Evolutionary conservation across 2,329 filamentous ascomycete genomes (phyloP).

Genomic region (Aspergillus pseudoglaucus): DNA sequence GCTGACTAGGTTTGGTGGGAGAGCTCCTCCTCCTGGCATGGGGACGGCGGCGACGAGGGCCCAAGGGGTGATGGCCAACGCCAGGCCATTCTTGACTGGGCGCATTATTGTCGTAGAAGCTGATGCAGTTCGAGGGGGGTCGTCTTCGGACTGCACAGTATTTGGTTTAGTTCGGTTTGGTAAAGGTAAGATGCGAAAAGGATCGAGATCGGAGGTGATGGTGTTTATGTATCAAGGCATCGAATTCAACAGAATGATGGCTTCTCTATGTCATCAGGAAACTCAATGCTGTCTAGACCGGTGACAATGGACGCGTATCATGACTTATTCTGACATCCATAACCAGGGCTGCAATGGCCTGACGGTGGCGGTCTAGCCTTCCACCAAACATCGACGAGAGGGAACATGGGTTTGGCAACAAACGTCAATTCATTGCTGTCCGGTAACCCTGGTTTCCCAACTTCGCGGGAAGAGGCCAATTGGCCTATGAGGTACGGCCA

Average conservation of each 20-base stretch:
- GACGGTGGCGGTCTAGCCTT: too few species aligned
- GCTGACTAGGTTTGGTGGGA: not conserved
- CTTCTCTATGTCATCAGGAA: conserved; percentile 4
- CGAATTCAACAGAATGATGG: conserved; percentile 2
- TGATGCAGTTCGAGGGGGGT: not conserved
- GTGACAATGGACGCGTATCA: not conserved
- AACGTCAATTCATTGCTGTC: too few species aligned
- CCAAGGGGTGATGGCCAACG: conserved; percentile 12
- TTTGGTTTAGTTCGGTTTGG: not conserved
- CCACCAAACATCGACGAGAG: too few species aligned
- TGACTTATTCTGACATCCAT: not conserved
- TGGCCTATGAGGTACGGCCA: too few species aligned
- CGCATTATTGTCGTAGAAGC: conserved; percentile 13
- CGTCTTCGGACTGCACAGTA: not conserved
- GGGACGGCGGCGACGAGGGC: conserved; percentile 8
- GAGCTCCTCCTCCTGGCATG: not conserved
- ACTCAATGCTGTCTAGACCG: not conserved
- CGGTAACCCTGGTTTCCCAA: too few species aligned
- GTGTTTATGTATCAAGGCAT: conserved; percentile 2
- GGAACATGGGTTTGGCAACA: too few species aligned
- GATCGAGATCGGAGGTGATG: not conserved
- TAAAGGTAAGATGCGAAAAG: not conserved
- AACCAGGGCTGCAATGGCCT: too few species aligned
- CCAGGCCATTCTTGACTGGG: conserved; percentile 9
- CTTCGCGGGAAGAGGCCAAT: too few species aligned